phyloP scores from a whole-genome alignment of 164 flowering plant genomes.

The Cinnamomum micranthum region DNA sequence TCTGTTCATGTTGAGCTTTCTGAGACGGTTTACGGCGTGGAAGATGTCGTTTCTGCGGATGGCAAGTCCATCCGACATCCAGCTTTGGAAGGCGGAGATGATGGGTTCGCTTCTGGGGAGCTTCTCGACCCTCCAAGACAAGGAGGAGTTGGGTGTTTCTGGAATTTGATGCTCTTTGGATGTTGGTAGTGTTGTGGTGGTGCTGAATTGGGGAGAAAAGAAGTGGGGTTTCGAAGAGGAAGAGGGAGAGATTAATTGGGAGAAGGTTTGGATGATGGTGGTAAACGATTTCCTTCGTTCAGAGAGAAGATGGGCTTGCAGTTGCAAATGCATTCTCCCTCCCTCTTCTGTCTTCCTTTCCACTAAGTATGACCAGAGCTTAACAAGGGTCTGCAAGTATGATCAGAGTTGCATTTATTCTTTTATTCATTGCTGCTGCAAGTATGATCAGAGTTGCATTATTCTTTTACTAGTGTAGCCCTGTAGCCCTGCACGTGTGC shows the following conservation, averaged over 20 bases:
- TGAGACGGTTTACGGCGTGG: conserved; percentile 70
- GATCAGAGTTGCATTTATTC: too few species aligned
- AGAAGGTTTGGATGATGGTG: neutral
- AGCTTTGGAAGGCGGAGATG: conserved; percentile 65
- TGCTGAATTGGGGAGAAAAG: neutral
- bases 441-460: too few species aligned
- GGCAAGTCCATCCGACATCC: conserved; percentile 91
- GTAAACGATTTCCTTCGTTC: neutral
- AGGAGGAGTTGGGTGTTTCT: conserved; percentile 20
- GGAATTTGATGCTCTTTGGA: neutral
- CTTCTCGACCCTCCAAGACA: conserved; percentile 65
- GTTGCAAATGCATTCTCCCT: neutral
- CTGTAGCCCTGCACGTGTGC: too few species aligned
- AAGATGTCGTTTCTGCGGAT: conserved; percentile 69
- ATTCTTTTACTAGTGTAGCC: too few species aligned
- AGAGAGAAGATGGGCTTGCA: neutral
- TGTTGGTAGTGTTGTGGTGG: neutral
- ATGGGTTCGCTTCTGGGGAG: conserved; percentile 52
- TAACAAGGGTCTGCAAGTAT: too few species aligned
- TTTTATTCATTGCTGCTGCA: too few species aligned
- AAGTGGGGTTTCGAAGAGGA: neutral
- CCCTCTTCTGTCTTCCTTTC: too few species aligned
- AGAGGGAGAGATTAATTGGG: neutral
- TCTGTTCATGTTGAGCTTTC: conserved; percentile 64
- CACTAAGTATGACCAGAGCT: too few species aligned